Percentiles rank a stretch among this genome's conserved stretches.
Evolutionary conservation across 345 rosid species (phyloP).

Genomic region (Citrus trifoliata): DNA sequence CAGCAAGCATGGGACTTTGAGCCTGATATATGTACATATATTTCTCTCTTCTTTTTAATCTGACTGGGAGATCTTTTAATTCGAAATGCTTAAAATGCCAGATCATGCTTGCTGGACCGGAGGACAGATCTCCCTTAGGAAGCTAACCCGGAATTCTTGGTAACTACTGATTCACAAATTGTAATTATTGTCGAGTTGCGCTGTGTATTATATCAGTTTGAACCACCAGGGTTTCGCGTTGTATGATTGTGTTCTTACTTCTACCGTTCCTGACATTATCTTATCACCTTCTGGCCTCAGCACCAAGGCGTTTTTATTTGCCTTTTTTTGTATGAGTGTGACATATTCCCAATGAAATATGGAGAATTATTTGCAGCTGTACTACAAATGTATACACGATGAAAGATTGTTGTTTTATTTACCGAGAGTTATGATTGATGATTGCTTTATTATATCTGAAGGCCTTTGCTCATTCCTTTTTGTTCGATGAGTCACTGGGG

Average conservation of each 20-base stretch:
- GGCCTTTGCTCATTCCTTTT: background rate
- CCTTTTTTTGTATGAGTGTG: constrained; percentile 35
- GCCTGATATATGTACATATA: background rate
- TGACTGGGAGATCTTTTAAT: background rate
- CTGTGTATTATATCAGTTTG: constrained; percentile 36
- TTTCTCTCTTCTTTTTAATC: background rate
- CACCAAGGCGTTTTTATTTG: constrained; percentile 39
- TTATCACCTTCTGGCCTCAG: background rate
- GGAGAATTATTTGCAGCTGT: constrained; percentile 10
- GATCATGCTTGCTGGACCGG: constrained; percentile 66
- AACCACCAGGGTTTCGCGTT: constrained; percentile 24
- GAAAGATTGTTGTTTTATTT: background rate
- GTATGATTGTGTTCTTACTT: constrained; percentile 21
- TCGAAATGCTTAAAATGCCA: constrained; percentile 23
- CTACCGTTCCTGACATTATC: background rate
- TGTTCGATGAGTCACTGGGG: background rate
- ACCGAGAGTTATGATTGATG: background rate
- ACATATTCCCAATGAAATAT: constrained; percentile 5
- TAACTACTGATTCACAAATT: constrained; percentile 16
- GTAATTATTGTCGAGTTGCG: constrained; percentile 38
- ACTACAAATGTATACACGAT: background rate
- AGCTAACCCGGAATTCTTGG: constrained; percentile 13
- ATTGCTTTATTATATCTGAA: background rate
- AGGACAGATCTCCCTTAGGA: constrained; percentile 42
- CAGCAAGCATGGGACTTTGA: no score